These are phyloP conservation scores for Byssothecium circinans DNA, from an alignment of 2,329 filamentous ascomycete species.

Conservation along the genomic window DNA sequence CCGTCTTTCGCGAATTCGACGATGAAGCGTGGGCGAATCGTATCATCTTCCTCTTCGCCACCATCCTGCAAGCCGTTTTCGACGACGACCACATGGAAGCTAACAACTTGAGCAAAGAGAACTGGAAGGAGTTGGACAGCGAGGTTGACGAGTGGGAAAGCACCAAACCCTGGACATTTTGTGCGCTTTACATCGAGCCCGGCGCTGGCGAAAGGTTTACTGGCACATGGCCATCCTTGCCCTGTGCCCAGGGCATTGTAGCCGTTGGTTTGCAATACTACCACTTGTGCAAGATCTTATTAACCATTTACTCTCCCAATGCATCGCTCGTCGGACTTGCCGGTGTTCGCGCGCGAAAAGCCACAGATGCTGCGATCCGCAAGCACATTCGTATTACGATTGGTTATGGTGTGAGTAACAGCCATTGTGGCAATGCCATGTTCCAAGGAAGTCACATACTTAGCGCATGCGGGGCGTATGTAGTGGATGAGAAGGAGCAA, in stretches of 20 bases:
- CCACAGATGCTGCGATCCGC: constrained; percentile 28
- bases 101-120: constrained; percentile 26
- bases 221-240: constrained; percentile 27
- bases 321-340: constrained; percentile 30
- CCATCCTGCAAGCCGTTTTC: constrained; percentile 31
- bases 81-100: constrained; percentile 17
- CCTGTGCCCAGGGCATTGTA: constrained; percentile 27
- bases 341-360: constrained; percentile 27
- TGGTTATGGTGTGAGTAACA: constrained; percentile 33
- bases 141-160: constrained; percentile 37
- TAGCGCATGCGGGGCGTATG: constrained; percentile 33
- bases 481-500: constrained; percentile 28
- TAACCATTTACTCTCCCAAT: constrained; percentile 33
- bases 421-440: constrained; percentile 34
- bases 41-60: constrained; percentile 37
- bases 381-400: constrained; percentile 34
- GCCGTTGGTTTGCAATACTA: constrained; percentile 36
- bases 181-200: constrained; percentile 23
- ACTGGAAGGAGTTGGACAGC: constrained; percentile 31
- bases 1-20: constrained; percentile 22
- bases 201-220: constrained; percentile 26
- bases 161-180: constrained; percentile 36
- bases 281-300: constrained; percentile 34
- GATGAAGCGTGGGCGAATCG: constrained; percentile 36
- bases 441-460: constrained; percentile 36